Base-by-base conservation (phyloP, 2,329 filamentous ascomycete species). In the Cercospora zeina region DNA sequence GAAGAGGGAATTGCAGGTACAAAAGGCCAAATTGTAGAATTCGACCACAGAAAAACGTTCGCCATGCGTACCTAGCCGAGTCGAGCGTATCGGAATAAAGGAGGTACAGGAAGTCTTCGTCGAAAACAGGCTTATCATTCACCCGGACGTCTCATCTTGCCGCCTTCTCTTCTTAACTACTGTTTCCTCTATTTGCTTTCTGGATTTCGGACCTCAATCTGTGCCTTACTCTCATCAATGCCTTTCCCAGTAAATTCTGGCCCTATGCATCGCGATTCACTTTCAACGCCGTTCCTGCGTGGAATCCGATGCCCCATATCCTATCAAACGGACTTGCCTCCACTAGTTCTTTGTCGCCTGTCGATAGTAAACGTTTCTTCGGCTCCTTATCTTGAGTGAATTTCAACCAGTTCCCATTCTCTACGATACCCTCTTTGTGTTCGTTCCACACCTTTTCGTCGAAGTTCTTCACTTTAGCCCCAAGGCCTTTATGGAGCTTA, bases 1-100 rank as follows among this genome's bases (percentile, higher is more conserved):
- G 60, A 76, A 75, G 70, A 74, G 75, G 54, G 78, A 80, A 67
- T 63, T 73, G 53, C 69, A 64, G 65, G 54, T 59, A 62, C 60
- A 68, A 77, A 57, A 56, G 68, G 72, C 77, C 2, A 79, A 72
- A 68, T 62, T 79, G 14, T 62, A 50, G 55, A 3, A 37, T 19
- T 16, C 9, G 19, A 50, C 16, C 8, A 50, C 16, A 19, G 16
- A 50, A 24, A 7, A 21, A 7, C 16, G 31, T 13, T 34, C 31
- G 4, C 31, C 8, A 34, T 34, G 9, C 11, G 31, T 9, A 34
- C 11, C 11, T 8, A 34, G 11, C 11, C 11, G 8, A 10, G 31
- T 3, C 31, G 5, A 31, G 30, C 30, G 5, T 9, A 39, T 5
- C 10, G 8, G 37, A 16, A 42, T 42, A 42, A 16, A 19, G 1